Conservation (phyloP, 176 grass and related monocot species). For the Urochloa ruziziensis region DNA sequence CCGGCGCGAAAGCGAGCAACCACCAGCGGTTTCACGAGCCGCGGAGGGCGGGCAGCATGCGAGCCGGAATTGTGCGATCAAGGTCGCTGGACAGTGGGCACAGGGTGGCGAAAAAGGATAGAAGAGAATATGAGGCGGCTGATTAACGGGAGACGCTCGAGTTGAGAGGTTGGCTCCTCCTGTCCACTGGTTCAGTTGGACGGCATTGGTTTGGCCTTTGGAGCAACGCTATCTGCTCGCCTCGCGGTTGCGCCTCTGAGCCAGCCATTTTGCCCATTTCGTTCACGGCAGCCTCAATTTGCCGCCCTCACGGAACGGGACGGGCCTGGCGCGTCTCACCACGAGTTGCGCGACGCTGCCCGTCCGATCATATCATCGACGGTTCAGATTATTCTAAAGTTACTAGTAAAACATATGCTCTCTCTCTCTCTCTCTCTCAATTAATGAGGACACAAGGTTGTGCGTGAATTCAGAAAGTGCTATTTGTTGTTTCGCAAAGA, state of each 20-base stretch:
- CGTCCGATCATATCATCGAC: background rate
- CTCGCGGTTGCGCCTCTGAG: slow-evolving; percentile 7
- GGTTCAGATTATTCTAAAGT: too few relatives aligned
- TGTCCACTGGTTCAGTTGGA: slow-evolving; percentile 52
- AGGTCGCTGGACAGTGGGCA: background rate
- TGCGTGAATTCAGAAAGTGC: background rate
- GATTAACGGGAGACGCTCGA: background rate
- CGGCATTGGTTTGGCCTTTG: slow-evolving; percentile 25
- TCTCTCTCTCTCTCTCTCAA: too few relatives aligned
- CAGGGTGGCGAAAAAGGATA: background rate
- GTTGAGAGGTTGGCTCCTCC: background rate
- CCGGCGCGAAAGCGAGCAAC: background rate
- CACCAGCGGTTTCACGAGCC: background rate
- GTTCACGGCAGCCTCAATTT: background rate
- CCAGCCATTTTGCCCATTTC: background rate
- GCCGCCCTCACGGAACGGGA: background rate
- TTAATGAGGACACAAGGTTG: background rate
- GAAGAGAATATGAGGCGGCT: background rate
- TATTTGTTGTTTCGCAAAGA: too few relatives aligned
- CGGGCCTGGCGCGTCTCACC: background rate
- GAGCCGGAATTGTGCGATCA: background rate
- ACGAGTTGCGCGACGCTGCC: background rate
- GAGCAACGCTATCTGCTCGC: slow-evolving; percentile 34
- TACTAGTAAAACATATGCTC: too few relatives aligned
- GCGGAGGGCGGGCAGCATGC: background rate